phyloP scores from a whole-genome alignment of 2,329 filamentous ascomycete genomes.

The Ustulina deusta region DNA sequence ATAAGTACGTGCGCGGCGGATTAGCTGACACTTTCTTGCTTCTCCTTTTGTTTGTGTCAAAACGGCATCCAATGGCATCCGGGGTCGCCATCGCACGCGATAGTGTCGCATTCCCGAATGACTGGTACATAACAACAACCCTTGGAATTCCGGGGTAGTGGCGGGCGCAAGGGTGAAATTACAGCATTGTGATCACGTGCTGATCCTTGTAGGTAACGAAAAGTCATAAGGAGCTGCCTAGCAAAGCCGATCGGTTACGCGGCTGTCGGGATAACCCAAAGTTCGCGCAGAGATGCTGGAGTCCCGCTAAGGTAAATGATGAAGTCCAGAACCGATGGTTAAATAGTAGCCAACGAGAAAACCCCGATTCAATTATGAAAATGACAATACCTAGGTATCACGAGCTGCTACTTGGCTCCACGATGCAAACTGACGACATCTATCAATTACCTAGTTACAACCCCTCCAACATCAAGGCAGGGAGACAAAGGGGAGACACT shows the following conservation, averaged over 20 bases:
- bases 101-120: constrained; percentile 37
- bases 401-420: background rate
- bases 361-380: background rate
- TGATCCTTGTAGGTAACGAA: constrained; percentile 4
- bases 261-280: constrained; percentile 36
- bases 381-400: background rate
- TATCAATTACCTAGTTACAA: background rate
- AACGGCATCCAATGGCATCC: constrained; percentile 15
- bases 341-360: background rate
- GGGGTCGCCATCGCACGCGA: constrained; percentile 40
- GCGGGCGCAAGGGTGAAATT: constrained; percentile 1
- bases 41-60: too few relatives aligned
- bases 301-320: background rate
- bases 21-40: background rate
- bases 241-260: constrained; percentile 31
- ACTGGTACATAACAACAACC: constrained; percentile 22
- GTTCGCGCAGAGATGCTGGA: background rate
- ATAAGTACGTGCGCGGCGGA: background rate
- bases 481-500: background rate
- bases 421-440: background rate
- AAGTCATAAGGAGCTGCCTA: background rate
- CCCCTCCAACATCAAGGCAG: background rate
- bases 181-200: constrained; percentile 20
- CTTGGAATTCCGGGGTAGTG: constrained; percentile 21
- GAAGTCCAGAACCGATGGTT: background rate